A percentile compares a stretch with the other conserved stretches of the same genome.
These are phyloP conservation scores for Chrysoporthe cubensis DNA, from an alignment of 2,329 filamentous ascomycete genomes.

Conservation along the genomic window DNA sequence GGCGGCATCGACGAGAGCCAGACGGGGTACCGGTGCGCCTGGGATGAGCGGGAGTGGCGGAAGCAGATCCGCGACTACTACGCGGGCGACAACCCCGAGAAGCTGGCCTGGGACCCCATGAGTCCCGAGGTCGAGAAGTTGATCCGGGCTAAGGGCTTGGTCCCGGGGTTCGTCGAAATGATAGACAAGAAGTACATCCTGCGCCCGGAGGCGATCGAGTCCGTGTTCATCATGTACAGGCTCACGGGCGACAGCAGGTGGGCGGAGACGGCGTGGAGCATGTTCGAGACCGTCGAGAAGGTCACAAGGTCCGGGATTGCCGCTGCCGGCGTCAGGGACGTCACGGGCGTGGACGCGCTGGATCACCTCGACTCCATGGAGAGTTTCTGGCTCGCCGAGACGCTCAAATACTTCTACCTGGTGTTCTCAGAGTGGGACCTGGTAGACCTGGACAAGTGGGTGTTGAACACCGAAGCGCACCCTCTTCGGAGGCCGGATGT, in stretches of 20 bases:
- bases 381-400: slow-evolving; percentile 75
- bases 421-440: slow-evolving; percentile 63
- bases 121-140: slow-evolving; percentile 17
- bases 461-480: slow-evolving; percentile 62
- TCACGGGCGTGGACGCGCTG: slow-evolving; percentile 49
- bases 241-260: slow-evolving; percentile 69
- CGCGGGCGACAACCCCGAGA: slow-evolving; percentile 6
- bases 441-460: slow-evolving; percentile 65
- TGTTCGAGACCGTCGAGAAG: slow-evolving; percentile 68
- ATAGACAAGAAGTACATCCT: slow-evolving; percentile 65
- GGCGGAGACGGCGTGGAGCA: slow-evolving; percentile 73
- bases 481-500: slow-evolving; percentile 45
- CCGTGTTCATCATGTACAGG: slow-evolving; percentile 77
- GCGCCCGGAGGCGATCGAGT: slow-evolving; percentile 79
- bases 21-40: slow-evolving; percentile 33
- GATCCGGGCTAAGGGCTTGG: slow-evolving; percentile 23
- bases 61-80: slow-evolving; percentile 21
- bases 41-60: slow-evolving; percentile 34
- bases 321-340: slow-evolving; percentile 68
- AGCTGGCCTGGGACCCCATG: slow-evolving; percentile 16
- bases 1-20: slow-evolving; percentile 33
- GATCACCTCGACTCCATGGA: slow-evolving; percentile 67
- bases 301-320: slow-evolving; percentile 65
- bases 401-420: slow-evolving; percentile 69
- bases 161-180: slow-evolving; percentile 58